phyloP scores from a whole-genome alignment of 2,329 filamentous ascomycete species.

The Verticillium isaacii region DNA sequence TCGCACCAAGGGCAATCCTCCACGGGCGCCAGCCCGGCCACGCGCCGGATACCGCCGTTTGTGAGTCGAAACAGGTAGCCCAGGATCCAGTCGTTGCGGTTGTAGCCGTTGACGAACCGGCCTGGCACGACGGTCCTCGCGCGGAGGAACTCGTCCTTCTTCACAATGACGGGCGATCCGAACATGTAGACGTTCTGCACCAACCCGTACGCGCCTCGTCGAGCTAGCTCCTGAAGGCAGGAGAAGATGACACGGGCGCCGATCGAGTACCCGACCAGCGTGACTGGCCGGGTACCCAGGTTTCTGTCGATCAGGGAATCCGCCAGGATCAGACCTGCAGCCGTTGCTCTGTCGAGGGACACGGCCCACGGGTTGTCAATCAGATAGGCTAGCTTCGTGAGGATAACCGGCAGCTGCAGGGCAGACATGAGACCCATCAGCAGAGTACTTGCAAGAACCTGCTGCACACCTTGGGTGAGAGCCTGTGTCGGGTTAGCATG shows the following conservation, averaged over 20 bases:
- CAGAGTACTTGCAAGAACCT: conserved; percentile 87
- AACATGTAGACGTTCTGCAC: conserved; percentile 96
- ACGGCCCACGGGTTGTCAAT: conserved; percentile 99
- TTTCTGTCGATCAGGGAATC: conserved; percentile 92
- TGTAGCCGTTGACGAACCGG: conserved; percentile 92
- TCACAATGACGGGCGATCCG: conserved; percentile 86
- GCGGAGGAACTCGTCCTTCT: conserved; percentile 81
- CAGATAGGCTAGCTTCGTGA: conserved; percentile 91
- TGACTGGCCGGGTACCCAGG: conserved; percentile 84
- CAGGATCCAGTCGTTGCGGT: conserved; percentile 94
- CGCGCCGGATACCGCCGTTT: conserved; percentile 80
- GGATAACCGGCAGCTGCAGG: conserved; percentile 82
- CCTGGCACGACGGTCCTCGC: conserved; percentile 81
- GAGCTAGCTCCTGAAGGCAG: conserved; percentile 80
- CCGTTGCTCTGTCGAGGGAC: conserved; percentile 84
- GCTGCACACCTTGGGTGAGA: conserved; percentile 91
- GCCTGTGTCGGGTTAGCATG: conserved; percentile 52
- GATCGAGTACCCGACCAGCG: conserved; percentile 89
- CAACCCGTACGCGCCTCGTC: conserved; percentile 77
- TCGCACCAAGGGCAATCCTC: conserved; percentile 76
- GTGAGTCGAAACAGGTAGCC: conserved; percentile 95
- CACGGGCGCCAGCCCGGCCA: conserved; percentile 78
- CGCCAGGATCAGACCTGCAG: conserved; percentile 85
- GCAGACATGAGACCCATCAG: conserved; percentile 87
- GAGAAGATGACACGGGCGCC: conserved; percentile 90